Conservation (phyloP, 345 rosid genomes). For the Syzygium oleosum region DNA sequence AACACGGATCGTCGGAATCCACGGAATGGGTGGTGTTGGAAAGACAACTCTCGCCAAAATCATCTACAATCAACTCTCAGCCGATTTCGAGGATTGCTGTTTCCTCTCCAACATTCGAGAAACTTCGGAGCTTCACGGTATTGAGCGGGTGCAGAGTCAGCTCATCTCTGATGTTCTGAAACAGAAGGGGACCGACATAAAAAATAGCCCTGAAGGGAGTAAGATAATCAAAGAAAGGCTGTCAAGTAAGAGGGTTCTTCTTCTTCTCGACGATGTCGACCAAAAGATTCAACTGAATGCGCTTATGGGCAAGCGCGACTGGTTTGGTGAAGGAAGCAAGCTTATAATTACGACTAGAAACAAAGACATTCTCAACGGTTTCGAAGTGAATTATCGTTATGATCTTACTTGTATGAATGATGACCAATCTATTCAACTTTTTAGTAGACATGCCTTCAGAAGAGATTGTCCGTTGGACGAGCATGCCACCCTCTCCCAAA, state of each 20-base stretch:
- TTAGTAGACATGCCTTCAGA: neutral
- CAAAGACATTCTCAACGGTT: neutral
- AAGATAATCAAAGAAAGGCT: neutral
- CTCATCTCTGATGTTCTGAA: neutral
- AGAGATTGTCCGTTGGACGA: neutral
- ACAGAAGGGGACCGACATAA: too few species aligned
- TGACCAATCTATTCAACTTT: neutral
- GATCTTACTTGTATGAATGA: neutral
- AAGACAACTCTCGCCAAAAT: neutral
- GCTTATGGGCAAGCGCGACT: neutral
- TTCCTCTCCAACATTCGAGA: neutral
- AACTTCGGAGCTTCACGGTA: neutral
- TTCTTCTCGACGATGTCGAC: constrained; percentile 1
- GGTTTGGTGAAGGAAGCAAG: neutral
- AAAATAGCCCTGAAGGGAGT: neutral
- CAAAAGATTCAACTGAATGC: neutral
- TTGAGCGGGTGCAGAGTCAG: neutral
- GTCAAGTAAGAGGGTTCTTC: neutral
- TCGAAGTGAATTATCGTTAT: neutral
- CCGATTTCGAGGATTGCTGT: neutral
- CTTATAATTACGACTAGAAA: neutral
- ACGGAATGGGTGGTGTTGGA: constrained; percentile 3
- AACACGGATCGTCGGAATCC: neutral
- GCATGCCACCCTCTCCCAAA: neutral
- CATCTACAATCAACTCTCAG: neutral